Base-by-base conservation (phyloP, 2,329 filamentous ascomycete species). In the Chaetomium olivaceum region DNA sequence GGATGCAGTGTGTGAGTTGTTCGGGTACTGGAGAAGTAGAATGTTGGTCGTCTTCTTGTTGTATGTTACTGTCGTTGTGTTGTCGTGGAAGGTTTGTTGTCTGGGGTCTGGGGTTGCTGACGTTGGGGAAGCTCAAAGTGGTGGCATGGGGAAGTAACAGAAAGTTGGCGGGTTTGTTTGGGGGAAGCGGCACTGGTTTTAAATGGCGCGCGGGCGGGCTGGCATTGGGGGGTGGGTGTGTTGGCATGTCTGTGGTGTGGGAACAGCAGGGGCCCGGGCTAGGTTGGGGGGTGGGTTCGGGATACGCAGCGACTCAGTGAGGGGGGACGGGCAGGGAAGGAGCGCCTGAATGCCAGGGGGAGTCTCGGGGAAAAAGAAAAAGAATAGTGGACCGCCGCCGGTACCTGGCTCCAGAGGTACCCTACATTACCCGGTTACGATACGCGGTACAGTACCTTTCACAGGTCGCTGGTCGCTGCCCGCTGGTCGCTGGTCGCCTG, bases 151-250 rank as follows among this genome's bases (percentile, higher is more conserved):
- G 71, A 71, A 71, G 67, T 65, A 67, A 67, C 71, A 67, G 61
- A 71, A 69, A 69, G 50, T 64, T 57, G 67, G 64, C 58, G 68
- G 63, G 65, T 58, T 63, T 65, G 67, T 68, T 71, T 70, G 69
- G 68, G 64, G 67, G 71, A 66, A 68, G 68, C 71, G 68, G 70
- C 69, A 68, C 69, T 69, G 69, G 71, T 71, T 73, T 73, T 73
- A 73, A 73, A 73, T 71, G 70, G 69, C 66, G 68, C 61, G 64
- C 52, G 70, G 65, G 67, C 68, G 61, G 70, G 61, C 65, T 68
- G 66, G 66, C 68, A 65, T 62, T 63, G 56, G 64, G 65, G 65
- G 62, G 64, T 33, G 31, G 31, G 33, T 55, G 67, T 50, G 39
- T 23, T 57, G 55, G 51, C 66, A 68, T 70, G 70, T n/a, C n/a